These are phyloP conservation scores for Scheffersomyces segobiensis DNA, from an alignment of 1,139 yeast genomes.

Conservation along the genomic window DNA sequence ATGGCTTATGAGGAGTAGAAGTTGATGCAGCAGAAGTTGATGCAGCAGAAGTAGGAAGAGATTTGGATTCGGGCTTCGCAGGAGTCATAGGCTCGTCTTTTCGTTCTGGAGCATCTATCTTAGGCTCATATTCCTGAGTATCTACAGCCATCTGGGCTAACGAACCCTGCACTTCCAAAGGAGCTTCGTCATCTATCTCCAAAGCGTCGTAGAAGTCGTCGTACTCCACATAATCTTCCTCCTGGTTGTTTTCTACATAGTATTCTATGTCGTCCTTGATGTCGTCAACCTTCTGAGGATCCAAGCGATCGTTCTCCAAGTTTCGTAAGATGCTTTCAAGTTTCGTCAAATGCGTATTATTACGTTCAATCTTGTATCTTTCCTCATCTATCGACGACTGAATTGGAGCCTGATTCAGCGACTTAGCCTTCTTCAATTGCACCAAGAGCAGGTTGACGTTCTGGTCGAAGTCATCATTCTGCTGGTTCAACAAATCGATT, in stretches of 20 bases:
- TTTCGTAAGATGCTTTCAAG: constrained; percentile 77
- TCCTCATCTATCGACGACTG: constrained; percentile 60
- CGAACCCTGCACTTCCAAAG: constrained; percentile 50
- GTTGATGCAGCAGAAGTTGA: constrained; percentile 18
- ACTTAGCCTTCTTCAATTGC: constrained; percentile 54
- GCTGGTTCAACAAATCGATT: constrained; percentile 82
- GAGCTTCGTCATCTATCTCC: constrained; percentile 65
- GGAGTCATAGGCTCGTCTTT: constrained; percentile 3
- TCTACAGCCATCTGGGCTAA: constrained; percentile 44
- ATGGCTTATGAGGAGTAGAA: background rate
- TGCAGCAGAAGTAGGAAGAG: constrained; percentile 16
- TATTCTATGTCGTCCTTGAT: constrained; percentile 90
- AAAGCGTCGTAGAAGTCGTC: constrained; percentile 90
- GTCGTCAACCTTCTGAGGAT: constrained; percentile 76
- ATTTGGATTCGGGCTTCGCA: constrained; percentile 3
- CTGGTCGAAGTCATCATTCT: constrained; percentile 76
- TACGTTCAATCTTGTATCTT: constrained; percentile 69
- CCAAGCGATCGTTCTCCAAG: constrained; percentile 80
- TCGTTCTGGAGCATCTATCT: background rate
- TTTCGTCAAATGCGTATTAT: constrained; percentile 74
- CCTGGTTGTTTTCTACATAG: constrained; percentile 93
- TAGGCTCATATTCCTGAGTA: constrained; percentile 19
- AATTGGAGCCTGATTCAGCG: constrained; percentile 30
- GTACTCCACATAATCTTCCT: constrained; percentile 94
- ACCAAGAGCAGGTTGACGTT: constrained; percentile 60